Conservation (phyloP, 345 rosid genomes). For the Mallotus nudiflorus region DNA sequence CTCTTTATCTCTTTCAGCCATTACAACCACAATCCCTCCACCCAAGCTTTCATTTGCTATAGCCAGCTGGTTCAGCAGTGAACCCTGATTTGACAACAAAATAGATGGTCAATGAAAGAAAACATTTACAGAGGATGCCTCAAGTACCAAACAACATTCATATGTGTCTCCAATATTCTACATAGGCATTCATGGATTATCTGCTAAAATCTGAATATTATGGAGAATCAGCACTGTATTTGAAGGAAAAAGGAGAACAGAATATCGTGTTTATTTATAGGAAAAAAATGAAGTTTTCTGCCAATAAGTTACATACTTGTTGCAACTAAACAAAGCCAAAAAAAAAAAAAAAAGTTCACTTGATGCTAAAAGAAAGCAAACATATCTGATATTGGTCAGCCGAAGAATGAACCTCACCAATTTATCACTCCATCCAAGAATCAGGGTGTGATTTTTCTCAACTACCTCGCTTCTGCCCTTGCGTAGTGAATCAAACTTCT, state of each 20-base stretch:
- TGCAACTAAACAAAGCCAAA: no score
- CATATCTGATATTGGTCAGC: background rate
- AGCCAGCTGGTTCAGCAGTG: conserved; percentile 63
- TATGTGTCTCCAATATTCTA: background rate
- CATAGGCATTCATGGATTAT: background rate
- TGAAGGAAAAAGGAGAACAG: background rate
- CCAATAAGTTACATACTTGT: background rate
- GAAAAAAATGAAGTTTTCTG: background rate
- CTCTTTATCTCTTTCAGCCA: conserved; percentile 80
- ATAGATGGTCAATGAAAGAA: conserved; percentile 4
- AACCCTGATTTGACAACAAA: conserved; percentile 47
- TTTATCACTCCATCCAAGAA: conserved; percentile 87
- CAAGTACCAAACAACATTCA: background rate
- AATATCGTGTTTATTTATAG: background rate
- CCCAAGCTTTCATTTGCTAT: conserved; percentile 77
- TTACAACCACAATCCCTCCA: conserved; percentile 71
- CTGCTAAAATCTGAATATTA: background rate
- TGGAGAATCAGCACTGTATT: background rate
- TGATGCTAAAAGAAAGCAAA: background rate
- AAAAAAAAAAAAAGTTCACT: no score
- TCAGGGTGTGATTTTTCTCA: conserved; percentile 66
- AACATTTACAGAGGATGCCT: conserved; percentile 5
- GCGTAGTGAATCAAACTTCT: conserved; percentile 71
- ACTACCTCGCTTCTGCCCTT: conserved; percentile 73
- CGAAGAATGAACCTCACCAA: conserved; percentile 48